Percentiles rank a stretch among this genome's conserved stretches.
Evolutionary conservation across 2,329 filamentous ascomycete genomes (phyloP).

Genomic region (Diaporthe destruens): DNA sequence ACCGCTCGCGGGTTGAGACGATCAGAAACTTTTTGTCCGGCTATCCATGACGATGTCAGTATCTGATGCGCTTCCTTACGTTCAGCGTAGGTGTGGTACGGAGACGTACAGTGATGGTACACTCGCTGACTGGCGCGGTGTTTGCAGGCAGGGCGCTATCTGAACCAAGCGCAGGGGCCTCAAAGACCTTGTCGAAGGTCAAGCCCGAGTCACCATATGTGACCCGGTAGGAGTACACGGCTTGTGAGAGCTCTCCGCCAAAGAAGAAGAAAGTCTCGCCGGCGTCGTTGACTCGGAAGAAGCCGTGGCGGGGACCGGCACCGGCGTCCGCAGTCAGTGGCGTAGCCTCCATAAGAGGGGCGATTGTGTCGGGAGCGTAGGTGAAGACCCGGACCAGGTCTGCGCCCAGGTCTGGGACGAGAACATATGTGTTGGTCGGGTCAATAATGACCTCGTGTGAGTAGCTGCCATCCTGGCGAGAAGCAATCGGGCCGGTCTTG

Average conservation of each 20-base stretch:
- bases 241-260: conserved; percentile 44
- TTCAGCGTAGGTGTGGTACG: no score
- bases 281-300: conserved; percentile 42
- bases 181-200: conserved; percentile 44
- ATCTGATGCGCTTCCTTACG: background rate
- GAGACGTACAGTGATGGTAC: conserved; percentile 43
- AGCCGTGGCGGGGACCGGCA: conserved; percentile 43
- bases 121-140: conserved; percentile 44
- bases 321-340: conserved; percentile 42
- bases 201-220: conserved; percentile 42
- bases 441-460: conserved; percentile 75
- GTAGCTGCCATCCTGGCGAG: conserved; percentile 69
- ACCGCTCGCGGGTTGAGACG: conserved; percentile 74
- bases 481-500: conserved; percentile 53
- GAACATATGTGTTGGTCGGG: conserved; percentile 70
- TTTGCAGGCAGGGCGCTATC: conserved; percentile 40
- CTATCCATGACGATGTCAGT: conserved; percentile 6
- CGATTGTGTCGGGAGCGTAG: conserved; percentile 40
- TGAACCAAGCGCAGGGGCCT: conserved; percentile 40
- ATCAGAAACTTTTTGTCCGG: conserved; percentile 71
- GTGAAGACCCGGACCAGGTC: conserved; percentile 71
- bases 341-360: conserved; percentile 41
- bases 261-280: conserved; percentile 44
- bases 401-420: conserved; percentile 75
- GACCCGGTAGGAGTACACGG: conserved; percentile 44